phyloP scores from a whole-genome alignment of 2,329 filamentous ascomycete genomes.

The Ploettnerulaceae sp. region DNA sequence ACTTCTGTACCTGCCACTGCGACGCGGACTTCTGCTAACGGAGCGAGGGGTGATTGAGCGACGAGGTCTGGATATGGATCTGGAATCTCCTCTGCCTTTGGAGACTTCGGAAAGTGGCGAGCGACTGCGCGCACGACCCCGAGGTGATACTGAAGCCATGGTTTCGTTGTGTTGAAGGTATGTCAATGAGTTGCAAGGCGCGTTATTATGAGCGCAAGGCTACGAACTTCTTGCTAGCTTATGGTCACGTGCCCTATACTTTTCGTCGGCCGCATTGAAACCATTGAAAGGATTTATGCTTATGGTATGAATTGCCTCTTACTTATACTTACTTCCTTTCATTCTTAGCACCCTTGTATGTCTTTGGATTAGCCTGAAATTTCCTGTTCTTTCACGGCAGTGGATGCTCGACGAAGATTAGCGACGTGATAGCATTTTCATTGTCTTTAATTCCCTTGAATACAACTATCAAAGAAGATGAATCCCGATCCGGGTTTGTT shows the following conservation, averaged over 20 bases:
- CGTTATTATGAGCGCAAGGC: neutral
- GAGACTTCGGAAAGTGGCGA: constrained; percentile 30
- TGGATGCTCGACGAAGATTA: no score
- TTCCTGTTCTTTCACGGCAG: no score
- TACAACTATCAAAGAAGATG: no score
- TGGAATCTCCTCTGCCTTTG: constrained; percentile 20
- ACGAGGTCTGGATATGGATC: constrained; percentile 27
- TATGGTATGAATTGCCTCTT: no score
- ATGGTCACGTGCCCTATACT: constrained; percentile 4
- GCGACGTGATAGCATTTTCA: no score
- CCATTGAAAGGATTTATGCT: no score
- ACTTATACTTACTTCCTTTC: no score
- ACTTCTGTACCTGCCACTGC: constrained; percentile 31
- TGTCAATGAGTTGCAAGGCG: neutral
- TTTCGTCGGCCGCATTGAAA: no score
- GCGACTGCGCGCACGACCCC: constrained; percentile 28
- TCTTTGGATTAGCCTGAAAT: no score
- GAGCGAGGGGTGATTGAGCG: constrained; percentile 32
- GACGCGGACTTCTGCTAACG: constrained; percentile 24
- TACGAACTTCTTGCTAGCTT: neutral
- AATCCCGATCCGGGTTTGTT: no score
- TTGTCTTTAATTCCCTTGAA: no score
- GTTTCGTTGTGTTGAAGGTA: constrained; percentile 1
- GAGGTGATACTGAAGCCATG: constrained; percentile 28
- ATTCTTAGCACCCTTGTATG: no score